Conservation (phyloP, 208 protist species). For the Angomonas deanei region DNA sequence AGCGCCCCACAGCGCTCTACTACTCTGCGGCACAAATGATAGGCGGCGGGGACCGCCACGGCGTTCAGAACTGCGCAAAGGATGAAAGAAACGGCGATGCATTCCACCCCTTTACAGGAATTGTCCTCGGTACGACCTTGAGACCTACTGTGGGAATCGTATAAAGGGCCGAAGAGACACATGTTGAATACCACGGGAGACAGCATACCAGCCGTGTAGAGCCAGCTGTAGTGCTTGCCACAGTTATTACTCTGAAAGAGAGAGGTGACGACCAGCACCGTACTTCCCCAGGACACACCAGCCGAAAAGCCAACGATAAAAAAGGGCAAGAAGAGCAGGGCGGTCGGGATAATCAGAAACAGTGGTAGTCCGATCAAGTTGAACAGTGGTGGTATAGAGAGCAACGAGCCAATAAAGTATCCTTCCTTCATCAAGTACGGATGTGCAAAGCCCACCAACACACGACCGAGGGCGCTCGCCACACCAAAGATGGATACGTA, state of each 20-base stretch:
- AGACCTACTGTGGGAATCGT: constrained; percentile 46
- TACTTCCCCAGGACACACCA: constrained; percentile 74
- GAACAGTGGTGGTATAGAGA: constrained; percentile 48
- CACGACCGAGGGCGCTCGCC: constrained; percentile 67
- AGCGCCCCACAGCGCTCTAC: neutral
- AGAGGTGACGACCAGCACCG: constrained; percentile 61
- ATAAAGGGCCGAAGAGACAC: constrained; percentile 62
- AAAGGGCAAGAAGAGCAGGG: constrained; percentile 53
- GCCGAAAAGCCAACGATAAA: constrained; percentile 67
- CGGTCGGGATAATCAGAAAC: constrained; percentile 31
- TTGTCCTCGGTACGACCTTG: constrained; percentile 2
- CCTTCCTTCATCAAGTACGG: constrained; percentile 30
- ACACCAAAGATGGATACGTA: constrained; percentile 79
- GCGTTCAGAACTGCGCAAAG: constrained; percentile 51
- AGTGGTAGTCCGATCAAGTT: constrained; percentile 61
- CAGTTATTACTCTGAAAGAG: constrained; percentile 58
- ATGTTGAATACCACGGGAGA: constrained; percentile 80
- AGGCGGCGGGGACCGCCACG: constrained; percentile 29
- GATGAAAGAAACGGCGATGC: constrained; percentile 45
- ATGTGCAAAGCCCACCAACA: constrained; percentile 47
- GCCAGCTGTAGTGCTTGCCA: constrained; percentile 77
- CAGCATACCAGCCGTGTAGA: constrained; percentile 79
- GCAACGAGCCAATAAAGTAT: constrained; percentile 33
- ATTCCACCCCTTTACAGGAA: constrained; percentile 45
- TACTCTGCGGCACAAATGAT: constrained; percentile 18